Conservation (phyloP, 163 green algal genomes). For the Chlorella variabilis region DNA sequence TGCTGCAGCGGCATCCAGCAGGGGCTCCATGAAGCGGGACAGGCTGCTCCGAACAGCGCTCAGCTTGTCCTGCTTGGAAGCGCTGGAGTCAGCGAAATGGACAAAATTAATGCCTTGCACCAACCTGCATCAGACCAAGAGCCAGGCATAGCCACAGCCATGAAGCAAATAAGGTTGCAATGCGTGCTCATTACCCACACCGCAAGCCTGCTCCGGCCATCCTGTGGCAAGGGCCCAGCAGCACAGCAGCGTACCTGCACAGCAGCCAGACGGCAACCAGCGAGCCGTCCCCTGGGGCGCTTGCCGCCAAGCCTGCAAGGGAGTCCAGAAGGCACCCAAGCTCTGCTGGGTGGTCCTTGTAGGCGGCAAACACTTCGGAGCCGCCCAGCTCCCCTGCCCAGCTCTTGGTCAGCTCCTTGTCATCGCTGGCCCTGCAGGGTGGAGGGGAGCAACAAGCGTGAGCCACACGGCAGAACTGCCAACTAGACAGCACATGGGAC, state of each 20-base stretch:
- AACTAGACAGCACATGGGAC: too few species aligned
- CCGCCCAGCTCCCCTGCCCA: neutral
- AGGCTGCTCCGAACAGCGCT: neutral
- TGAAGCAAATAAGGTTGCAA: neutral
- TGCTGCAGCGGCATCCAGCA: neutral
- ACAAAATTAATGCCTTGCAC: neutral
- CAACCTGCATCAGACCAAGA: too few species aligned
- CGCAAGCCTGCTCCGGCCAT: too few species aligned
- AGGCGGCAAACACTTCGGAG: neutral
- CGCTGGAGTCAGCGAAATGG: neutral
- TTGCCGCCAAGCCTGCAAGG: neutral
- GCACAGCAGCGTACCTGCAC: too few species aligned
- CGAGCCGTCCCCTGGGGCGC: too few species aligned
- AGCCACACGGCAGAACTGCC: too few species aligned
- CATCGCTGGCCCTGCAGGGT: neutral
- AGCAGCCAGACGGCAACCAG: constrained; percentile 2
- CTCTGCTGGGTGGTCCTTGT: neutral
- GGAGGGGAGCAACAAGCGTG: too few species aligned
- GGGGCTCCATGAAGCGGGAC: neutral
- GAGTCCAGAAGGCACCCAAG: neutral
- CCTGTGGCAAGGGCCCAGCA: too few species aligned
- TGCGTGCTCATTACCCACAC: too few species aligned
- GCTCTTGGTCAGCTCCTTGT: neutral
- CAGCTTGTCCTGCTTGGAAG: neutral
- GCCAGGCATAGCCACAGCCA: too few species aligned